Base-by-base conservation (phyloP, 2,329 filamentous ascomycete species). In the Fusarium dimerum region DNA sequence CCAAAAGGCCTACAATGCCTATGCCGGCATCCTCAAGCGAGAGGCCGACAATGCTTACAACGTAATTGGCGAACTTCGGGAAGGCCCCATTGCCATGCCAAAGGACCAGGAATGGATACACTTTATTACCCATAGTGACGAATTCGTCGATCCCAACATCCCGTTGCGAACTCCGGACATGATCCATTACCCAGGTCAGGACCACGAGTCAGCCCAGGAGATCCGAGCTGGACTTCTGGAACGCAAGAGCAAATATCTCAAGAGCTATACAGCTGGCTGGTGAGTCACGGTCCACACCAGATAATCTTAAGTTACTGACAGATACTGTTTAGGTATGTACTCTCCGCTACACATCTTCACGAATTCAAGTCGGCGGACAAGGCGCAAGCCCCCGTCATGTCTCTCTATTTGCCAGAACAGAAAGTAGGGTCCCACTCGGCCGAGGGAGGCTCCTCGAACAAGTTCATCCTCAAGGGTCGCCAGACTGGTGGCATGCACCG, bases 331-430 rank as follows among this genome's bases (percentile, higher is more conserved):
- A 94, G 90, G 90, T 97, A 97, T 72, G 92, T 97, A 44, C 78
- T 99, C 62, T 96, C 94, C 63, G 90, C 94, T 15, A 97, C 94
- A 50, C 94, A 99, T 73, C 82, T 99, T 18, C 94, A 99, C 76
- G 94, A 99, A 74, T 99, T 97, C 82, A 97, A 96, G 71, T 96
- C 92, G n/a, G 91, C 92, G 61, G 93, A 97, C 74, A 92, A 93
- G 70, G 88, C 84, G 54, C 90, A 94, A 72, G 87, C 89, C 39
- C 94, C 94, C 1, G 85, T 97, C 68, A 97, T 99, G 93, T 97
- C 94, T 40, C 80, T 99, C 50, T 96, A 94, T 69, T 83, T 99
- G 29, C 89, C 89, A 7, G 94, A 97, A 63, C 94, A 97, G 73
- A 97, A 96, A 70, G 81, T 99, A 51, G 94, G 94, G 38, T 95